A percentile compares a stretch with the other conserved stretches of the same genome.
Conservation (phyloP, 1,139 yeast genomes). For the Scheffersomyces insectosa region DNA sequence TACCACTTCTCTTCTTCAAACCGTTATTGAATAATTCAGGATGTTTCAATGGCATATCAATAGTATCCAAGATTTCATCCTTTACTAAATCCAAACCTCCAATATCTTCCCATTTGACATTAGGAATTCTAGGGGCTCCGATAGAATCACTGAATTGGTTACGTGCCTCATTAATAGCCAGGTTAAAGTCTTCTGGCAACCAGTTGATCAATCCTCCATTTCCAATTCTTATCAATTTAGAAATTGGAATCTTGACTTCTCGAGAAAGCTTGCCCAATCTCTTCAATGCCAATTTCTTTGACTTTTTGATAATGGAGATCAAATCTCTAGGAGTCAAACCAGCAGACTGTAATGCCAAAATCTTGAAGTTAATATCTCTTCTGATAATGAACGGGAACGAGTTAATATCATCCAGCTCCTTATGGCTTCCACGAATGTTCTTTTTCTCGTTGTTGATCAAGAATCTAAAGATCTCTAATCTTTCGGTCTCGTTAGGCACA, state of each 20-base stretch:
- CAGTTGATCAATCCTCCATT: constrained; percentile 58
- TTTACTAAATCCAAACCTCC: constrained; percentile 90
- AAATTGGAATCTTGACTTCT: constrained; percentile 14
- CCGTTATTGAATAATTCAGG: constrained; percentile 89
- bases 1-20: constrained; percentile 90
- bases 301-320: constrained; percentile 65
- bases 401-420: constrained; percentile 16
- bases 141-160: constrained; percentile 89
- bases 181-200: constrained; percentile 64
- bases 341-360: constrained; percentile 83
- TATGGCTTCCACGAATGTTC: constrained; percentile 5
- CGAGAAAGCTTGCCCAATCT: constrained; percentile 39
- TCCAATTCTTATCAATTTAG: constrained; percentile 35
- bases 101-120: constrained; percentile 93
- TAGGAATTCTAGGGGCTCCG: constrained; percentile 96
- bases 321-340: constrained; percentile 89
- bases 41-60: constrained; percentile 91
- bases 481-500: constrained; percentile 79
- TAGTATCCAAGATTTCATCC: constrained; percentile 90
- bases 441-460: constrained; percentile 32
- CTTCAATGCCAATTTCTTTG: constrained; percentile 58
- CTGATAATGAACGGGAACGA: constrained; percentile 29
- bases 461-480: constrained; percentile 61
- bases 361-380: constrained; percentile 56
- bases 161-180: constrained; percentile 79